Evolutionary conservation across 2,329 filamentous ascomycete genomes (phyloP), one percentile per base, ranked within the genome.

Genomic region (Ophiostoma sp.): DNA sequence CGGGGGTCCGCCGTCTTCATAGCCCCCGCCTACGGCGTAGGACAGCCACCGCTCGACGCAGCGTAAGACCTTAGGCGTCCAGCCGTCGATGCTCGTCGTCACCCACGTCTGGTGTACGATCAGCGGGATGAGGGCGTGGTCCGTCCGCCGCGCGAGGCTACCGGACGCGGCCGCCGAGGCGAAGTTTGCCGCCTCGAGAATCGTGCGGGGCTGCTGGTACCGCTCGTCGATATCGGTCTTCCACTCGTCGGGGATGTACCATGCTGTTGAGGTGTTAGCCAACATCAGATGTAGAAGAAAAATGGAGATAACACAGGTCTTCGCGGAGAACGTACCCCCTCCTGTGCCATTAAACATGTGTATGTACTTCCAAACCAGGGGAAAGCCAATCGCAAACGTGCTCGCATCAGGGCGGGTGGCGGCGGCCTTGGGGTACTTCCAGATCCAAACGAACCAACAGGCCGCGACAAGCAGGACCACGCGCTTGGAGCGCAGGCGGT

Each of bases 21-120:
- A 2, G 55, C 17, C 55, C 4, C 11, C 11, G 55, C 55, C 28
- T 15, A 55, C 28, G 25, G 45, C 45, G n/a, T 69, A 69, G 12
- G 66, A 9, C 42, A 69, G 45, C 66, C 66, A 69, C 25, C 66
- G 66, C 66, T 69, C 66, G 66, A 69, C 66, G 28, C 66, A 69
- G 28, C 45, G 42, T 17, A 69, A 3, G 12, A 52, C 45, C 42
- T n/a, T 69, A 28, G 66, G 66, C 22, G 39, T 52, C 66, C 66
- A 69, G 17, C 22, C 45, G 28, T 69, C 66, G 17, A 69, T 52
- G 45, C 45, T 22, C 45, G 66, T 19, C 66, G 66, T 69, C 42
- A 11, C n/a, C 66, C 66, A 69, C 28, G 66, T 69, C 66, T 69
- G 66, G 66, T 69, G 66, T 17, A 69, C 66, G 25, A 69, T 28